Evolutionary conservation across 129 eudicot species (phyloP), one percentile per base, ranked within the genome.

Genomic region (Pittosporum tobira): DNA sequence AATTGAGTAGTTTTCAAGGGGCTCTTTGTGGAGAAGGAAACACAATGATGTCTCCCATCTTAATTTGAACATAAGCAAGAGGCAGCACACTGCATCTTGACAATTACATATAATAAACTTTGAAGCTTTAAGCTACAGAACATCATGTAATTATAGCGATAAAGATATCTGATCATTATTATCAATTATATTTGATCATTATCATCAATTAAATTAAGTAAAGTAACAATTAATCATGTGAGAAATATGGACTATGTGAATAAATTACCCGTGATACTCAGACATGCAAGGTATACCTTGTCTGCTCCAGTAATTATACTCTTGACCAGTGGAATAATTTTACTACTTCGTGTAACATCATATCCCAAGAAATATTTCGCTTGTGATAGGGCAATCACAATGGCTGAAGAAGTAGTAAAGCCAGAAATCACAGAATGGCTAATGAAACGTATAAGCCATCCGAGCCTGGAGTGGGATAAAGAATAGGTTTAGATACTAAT

Each of bases 401-500:
- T 67, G 67, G 98, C 98, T 63, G 98, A 90, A 66, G 98, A 93
- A 51, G 97, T 85, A 55, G 98, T 90, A 72, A 90, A 90, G 40
- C 98, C 98, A 54, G 98, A 90, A 59, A 90, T 90, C 73, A 90
- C 98, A 49, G 98, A 81, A 71, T 76, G 98, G 63, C 98, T 90
- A 76, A 90, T 90, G 77, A 90, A 90, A 34, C 98, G 95, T 46
- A 90, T 79, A 44, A 90, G 71, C 98, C 98, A 90, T 71, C 98
- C 98, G 46, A 90, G 95, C 87, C 98, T 90, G 62, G 27, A 57
- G 49, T 53, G 51, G 43, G 37, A 56, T 36, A 23, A 51, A n/a
- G 18, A 16, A 24, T 31, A 55, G 23, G 38, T 27, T 54, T 18
- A 56, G 27, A 31, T 20, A 68, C 51, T 6, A 40, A 38, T 7